Conservation (phyloP, 768 basidiomycete species). For the Lactarius evosmus region DNA sequence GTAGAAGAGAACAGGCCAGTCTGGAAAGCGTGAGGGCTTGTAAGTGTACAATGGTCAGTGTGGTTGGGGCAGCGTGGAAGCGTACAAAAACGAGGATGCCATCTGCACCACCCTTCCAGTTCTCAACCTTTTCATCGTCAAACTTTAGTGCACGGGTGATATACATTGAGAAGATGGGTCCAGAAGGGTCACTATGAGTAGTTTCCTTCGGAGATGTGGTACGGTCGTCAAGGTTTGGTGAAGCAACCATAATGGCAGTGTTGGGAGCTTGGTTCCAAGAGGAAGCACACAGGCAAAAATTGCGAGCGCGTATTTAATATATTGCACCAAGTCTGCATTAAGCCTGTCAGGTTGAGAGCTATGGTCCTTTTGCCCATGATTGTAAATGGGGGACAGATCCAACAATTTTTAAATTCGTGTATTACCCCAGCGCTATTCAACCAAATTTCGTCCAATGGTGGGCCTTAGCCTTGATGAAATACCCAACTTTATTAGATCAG, state of each 20-base stretch:
- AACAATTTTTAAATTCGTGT: too few species aligned
- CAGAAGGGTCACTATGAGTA: background rate
- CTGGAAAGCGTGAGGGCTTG: background rate
- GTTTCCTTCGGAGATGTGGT: background rate
- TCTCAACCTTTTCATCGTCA: slow-evolving; percentile 1
- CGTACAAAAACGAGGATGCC: slow-evolving; percentile 8
- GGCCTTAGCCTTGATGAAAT: too few species aligned
- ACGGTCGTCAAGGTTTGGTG: too few species aligned
- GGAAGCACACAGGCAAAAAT: background rate
- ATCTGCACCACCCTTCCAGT: background rate
- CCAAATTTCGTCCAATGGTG: too few species aligned
- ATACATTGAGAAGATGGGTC: slow-evolving; percentile 6
- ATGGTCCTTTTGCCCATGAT: too few species aligned
- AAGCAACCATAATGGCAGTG: too few species aligned
- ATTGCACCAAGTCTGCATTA: too few species aligned
- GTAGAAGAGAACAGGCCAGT: background rate
- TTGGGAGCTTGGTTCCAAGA: background rate
- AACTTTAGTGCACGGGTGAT: background rate
- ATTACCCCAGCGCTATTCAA: too few species aligned
- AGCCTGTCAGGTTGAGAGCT: too few species aligned
- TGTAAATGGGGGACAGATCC: too few species aligned
- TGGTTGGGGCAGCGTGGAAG: background rate
- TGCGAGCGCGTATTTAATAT: background rate
- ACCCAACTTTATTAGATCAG: too few species aligned
- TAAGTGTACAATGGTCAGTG: background rate